phyloP scores from a whole-genome alignment of 768 basidiomycete genomes.

The Auricularia heimuer region DNA sequence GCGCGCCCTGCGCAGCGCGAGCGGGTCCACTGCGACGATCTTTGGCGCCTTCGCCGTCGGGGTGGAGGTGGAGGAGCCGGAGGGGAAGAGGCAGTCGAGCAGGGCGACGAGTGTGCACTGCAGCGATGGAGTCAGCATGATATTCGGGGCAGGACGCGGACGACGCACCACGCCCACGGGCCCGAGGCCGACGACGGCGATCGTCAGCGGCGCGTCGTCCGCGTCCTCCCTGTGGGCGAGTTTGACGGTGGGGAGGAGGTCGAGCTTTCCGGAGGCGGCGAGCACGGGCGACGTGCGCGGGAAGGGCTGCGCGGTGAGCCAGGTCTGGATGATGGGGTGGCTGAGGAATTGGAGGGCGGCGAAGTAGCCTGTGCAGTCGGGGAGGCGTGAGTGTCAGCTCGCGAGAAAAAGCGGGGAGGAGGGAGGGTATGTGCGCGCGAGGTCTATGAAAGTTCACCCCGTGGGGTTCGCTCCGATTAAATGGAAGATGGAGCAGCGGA shows the following conservation, averaged over 20 bases:
- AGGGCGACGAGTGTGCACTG: slow-evolving; percentile 55
- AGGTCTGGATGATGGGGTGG: slow-evolving; percentile 59
- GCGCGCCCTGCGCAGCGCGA: background rate
- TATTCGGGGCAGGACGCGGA: too few relatives aligned
- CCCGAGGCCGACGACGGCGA: slow-evolving; percentile 66
- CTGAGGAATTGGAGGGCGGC: slow-evolving; percentile 62
- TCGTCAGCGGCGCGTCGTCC: slow-evolving; percentile 43
- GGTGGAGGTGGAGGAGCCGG: slow-evolving; percentile 35
- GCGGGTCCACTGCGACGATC: slow-evolving; percentile 55
- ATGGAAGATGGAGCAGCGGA: background rate
- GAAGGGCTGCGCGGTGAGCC: slow-evolving; percentile 50
- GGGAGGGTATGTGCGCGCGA: too few relatives aligned
- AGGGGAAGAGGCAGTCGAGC: slow-evolving; percentile 34
- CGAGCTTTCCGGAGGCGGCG: background rate
- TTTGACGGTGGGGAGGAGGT: background rate
- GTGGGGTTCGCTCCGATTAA: too few relatives aligned
- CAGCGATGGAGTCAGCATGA: too few relatives aligned
- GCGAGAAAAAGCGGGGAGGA: background rate
- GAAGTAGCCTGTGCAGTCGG: slow-evolving; percentile 32
- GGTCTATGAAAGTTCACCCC: too few relatives aligned
- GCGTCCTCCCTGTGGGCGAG: background rate
- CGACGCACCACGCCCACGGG: slow-evolving; percentile 58
- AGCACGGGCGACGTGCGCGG: slow-evolving; percentile 31
- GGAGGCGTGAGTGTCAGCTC: background rate
- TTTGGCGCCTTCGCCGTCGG: slow-evolving; percentile 30